Evolutionary conservation across 805 yeast species (phyloP).

Genomic region (Wickerhamomyces pijperi): DNA sequence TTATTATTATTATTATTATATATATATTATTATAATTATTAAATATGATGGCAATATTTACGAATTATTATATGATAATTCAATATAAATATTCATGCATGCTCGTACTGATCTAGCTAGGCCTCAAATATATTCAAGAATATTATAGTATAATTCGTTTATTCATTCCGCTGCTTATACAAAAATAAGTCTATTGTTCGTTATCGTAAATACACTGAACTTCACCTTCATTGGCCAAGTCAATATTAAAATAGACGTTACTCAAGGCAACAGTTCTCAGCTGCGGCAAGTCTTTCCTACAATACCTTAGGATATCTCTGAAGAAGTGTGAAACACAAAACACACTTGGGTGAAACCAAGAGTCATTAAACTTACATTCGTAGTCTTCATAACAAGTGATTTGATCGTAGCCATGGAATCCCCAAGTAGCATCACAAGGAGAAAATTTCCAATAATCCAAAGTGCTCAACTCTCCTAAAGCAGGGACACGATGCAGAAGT

Average conservation of each 20-base stretch:
- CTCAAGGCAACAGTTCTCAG: slow-evolving; percentile 24
- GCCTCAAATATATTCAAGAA: too few species aligned
- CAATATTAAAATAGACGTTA: slow-evolving; percentile 29
- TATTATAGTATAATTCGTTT: too few species aligned
- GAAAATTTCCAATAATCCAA: slow-evolving; percentile 22
- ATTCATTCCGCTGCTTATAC: too few species aligned
- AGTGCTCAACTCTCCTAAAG: slow-evolving; percentile 18
- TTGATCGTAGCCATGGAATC: slow-evolving; percentile 35
- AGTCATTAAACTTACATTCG: slow-evolving; percentile 32
- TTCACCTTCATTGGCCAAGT: slow-evolving; percentile 3
- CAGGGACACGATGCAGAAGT: slow-evolving; percentile 23
- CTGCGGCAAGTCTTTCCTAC: slow-evolving; percentile 23
- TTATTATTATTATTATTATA: too few species aligned
- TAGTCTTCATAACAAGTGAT: slow-evolving; percentile 28
- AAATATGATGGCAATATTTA: too few species aligned
- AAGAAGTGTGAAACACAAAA: slow-evolving; percentile 37
- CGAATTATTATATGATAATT: too few species aligned
- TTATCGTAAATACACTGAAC: slow-evolving; percentile 19
- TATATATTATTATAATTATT: too few species aligned
- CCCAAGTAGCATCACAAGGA: slow-evolving; percentile 28
- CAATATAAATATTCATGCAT: too few species aligned
- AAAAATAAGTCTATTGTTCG: neutral
- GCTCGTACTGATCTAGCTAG: too few species aligned
- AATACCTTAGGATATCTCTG: slow-evolving; percentile 26
- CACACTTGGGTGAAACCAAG: slow-evolving; percentile 28